These are phyloP conservation scores for Celoporthe dispersa DNA, from an alignment of 2,329 filamentous ascomycete genomes.

Conservation along the genomic window DNA sequence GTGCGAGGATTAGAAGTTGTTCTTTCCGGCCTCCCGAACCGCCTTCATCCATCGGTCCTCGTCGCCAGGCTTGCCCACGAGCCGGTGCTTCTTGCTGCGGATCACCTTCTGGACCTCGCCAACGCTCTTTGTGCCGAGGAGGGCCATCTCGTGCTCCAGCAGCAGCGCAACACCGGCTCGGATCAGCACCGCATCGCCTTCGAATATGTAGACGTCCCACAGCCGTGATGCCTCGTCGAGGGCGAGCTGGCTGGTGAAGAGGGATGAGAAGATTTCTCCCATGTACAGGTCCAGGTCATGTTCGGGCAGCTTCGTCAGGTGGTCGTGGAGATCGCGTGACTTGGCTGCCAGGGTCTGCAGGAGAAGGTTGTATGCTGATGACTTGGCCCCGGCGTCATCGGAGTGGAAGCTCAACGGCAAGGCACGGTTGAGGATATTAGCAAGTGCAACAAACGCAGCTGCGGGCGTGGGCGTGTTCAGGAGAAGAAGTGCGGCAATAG, in stretches of 20 bases:
- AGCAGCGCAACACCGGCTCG: conserved; percentile 73
- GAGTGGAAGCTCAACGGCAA: conserved; percentile 77
- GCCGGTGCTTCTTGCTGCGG: conserved; percentile 39
- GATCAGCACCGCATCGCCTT: conserved; percentile 74
- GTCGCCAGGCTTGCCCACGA: conserved; percentile 49
- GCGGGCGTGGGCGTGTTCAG: conserved; percentile 69
- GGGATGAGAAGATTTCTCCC: conserved; percentile 61
- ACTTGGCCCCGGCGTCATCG: conserved; percentile 69
- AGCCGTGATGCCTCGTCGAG: conserved; percentile 74
- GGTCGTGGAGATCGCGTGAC: conserved; percentile 64
- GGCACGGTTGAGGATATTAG: conserved; percentile 78
- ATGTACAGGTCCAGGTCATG: conserved; percentile 60
- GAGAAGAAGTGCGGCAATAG: conserved; percentile 73
- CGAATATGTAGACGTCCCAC: conserved; percentile 84
- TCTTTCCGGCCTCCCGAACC: conserved; percentile 46
- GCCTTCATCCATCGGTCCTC: conserved; percentile 53
- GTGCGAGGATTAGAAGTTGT: conserved; percentile 18
- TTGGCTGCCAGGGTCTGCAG: conserved; percentile 70
- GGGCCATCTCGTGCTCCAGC: conserved; percentile 54
- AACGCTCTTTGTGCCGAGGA: conserved; percentile 51
- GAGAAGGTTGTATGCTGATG: conserved; percentile 70
- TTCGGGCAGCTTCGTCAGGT: conserved; percentile 59
- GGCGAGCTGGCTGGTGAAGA: conserved; percentile 67
- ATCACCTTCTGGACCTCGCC: conserved; percentile 50
- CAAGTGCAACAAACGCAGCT: conserved; percentile 71